Evolutionary conservation across 169 alveolate genomes (phyloP), one percentile per base, ranked within the genome.

Genomic region (Cryptosporidium ryanae): DNA sequence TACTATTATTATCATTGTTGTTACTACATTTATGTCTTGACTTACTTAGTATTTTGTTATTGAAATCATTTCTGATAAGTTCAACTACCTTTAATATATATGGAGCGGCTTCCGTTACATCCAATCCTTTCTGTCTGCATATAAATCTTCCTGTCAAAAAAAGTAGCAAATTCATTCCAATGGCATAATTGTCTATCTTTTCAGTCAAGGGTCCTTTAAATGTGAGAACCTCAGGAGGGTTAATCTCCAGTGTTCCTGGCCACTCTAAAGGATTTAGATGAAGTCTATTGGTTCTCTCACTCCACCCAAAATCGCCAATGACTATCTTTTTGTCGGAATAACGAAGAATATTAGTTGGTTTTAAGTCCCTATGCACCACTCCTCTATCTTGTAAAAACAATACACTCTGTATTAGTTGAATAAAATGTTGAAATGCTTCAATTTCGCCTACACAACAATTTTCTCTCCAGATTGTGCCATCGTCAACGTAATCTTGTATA

Each of bases 241-340:
- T 93, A 46, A 93, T 93, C 70, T 93, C 96, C 82, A 93, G 82
- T 8, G 96, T 93, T 18, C 96, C 96, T 10, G 96, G 96, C 96
- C 96, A 93, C 82, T 93, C 96, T 43, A 90, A 63, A 17, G 93
- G 92, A 34, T 71, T 90, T 49, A 84, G 70, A 49, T 92, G 90
- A 65, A 93, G 89, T 43, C 84, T 82, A 54, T 93, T 92, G 1
- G 90, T 82, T 31, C 81, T 81, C 66, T 93, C 95, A 27, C 95
- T 90, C 95, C 95, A 93, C 21, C 95, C 95, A 76, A 93, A 93
- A 87, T 93, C 95, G 3, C 95, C 95, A 25, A 93, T 93, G 13
- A 90, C 92, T 27, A 93, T 82, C 46, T 91, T 82, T 55, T 89
- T 92, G 63, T 84, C 70, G 31, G 87, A 90, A 55, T 70, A 82